Evolutionary conservation across 768 basidiomycete species (phyloP).

Genomic region (Coprinopsis sp.): DNA sequence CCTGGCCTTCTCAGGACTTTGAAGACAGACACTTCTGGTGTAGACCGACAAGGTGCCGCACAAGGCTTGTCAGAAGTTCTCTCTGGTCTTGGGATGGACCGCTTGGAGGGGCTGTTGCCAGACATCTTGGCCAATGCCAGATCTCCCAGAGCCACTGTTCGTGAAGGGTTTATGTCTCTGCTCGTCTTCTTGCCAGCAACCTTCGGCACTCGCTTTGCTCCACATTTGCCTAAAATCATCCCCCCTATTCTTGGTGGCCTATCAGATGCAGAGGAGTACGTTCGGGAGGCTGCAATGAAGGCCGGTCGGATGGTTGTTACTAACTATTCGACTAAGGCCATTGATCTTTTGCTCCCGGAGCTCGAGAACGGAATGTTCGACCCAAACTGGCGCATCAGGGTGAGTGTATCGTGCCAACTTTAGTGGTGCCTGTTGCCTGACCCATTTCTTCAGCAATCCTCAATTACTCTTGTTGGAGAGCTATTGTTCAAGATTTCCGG

Average conservation of each 20-base stretch:
- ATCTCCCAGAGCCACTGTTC: constrained; percentile 83
- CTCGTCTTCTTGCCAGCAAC: constrained; percentile 94
- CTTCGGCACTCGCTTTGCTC: constrained; percentile 94
- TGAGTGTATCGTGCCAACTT: constrained; percentile 32
- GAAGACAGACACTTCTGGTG: constrained; percentile 89
- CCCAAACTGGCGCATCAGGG: constrained; percentile 90
- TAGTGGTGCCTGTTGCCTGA: constrained; percentile 7
- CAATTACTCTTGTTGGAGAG: constrained; percentile 93
- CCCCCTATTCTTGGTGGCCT: constrained; percentile 88
- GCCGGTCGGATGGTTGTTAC: constrained; percentile 98
- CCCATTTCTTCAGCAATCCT: constrained; percentile 65
- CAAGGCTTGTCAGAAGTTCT: constrained; percentile 96
- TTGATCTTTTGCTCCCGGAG: constrained; percentile 91
- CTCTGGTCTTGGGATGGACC: constrained; percentile 95
- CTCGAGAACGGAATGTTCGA: constrained; percentile 95
- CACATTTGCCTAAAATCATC: constrained; percentile 92
- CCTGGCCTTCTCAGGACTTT: constrained; percentile 83
- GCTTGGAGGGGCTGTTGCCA: constrained; percentile 88
- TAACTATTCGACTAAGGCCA: constrained; percentile 88
- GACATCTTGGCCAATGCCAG: constrained; percentile 91
- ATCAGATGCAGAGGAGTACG: constrained; percentile 91
- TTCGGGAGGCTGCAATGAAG: constrained; percentile 95
- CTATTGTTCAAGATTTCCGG: constrained; percentile 95
- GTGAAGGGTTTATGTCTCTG: constrained; percentile 98
- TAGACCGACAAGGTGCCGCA: constrained; percentile 96